Evolutionary conservation across 2,329 filamentous ascomycete species (phyloP), one percentile per base, ranked within the genome.

Genomic region (Pseudofabraea citricarpa): DNA sequence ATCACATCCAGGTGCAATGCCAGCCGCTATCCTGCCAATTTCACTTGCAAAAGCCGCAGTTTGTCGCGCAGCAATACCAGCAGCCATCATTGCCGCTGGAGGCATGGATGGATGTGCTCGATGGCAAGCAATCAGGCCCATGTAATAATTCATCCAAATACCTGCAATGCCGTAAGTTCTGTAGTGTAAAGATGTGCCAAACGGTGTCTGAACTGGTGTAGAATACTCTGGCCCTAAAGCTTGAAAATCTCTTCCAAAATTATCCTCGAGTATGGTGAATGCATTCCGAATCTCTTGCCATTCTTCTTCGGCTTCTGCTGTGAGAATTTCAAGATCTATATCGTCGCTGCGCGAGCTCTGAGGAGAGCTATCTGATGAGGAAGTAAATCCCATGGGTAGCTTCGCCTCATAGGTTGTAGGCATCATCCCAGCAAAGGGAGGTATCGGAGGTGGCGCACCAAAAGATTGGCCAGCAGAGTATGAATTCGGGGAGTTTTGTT

Each of bases 51-150:
- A 86, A 0, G 68, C 68, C 3, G 74, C 78, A 1, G 91, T 96
- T 39, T 85, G 77, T 12, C 70, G 70, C 1, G 89, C 88, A 8
- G 86, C 81, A 50, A 94, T 74, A 6, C 84, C 85, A 0, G 89
- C 89, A 3, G 93, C 90, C 56, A 90, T 79, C 79, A 95, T 90
- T 26, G 90, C 86, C 7, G 90, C 83, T 0, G 91, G 89, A 1
- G 90, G 91, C 90, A 96, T 96, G 19, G 78, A 79, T 0, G 93
- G 93, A 54, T 96, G 90, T 1, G 83, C 75, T 24, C 93, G 78
- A 46, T 91, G 73, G n/a, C 93, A 75, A 42, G 90, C 75, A 45
- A 97, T 91, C 36, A 89, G 74, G 1, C 84, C 83, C 72, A 91
- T 87, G 64, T 95, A 86, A 62, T 87, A 90, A 51, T 90, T 85